phyloP scores from a whole-genome alignment of 495 filamentous ascomycete genomes.

The Trichoderma gamsii region DNA sequence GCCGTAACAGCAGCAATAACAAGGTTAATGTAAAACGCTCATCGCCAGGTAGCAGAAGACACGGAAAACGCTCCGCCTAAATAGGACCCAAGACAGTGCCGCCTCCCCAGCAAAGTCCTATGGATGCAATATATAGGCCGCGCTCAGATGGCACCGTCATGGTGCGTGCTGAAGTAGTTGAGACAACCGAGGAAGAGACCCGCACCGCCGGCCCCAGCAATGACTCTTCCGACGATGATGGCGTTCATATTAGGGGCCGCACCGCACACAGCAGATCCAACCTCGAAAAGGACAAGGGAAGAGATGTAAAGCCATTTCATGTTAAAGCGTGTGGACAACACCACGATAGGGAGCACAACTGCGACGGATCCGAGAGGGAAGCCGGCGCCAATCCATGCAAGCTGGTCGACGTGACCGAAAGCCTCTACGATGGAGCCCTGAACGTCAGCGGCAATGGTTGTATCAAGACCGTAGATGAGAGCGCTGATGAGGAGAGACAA shows the following conservation, averaged over 20 bases:
- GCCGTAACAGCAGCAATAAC: conserved; percentile 55
- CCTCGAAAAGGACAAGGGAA: conserved; percentile 46
- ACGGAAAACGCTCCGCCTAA: conserved; percentile 45
- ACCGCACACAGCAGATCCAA: conserved; percentile 43
- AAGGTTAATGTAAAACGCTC: conserved; percentile 75
- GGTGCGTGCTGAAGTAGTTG: conserved; percentile 30
- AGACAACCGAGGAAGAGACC: conserved; percentile 24
- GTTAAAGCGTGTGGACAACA: background rate
- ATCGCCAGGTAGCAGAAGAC: conserved; percentile 31
- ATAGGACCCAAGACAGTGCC: conserved; percentile 26
- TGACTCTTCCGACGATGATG: conserved; percentile 43
- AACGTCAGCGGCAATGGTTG: too few relatives aligned
- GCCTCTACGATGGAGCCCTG: too few relatives aligned
- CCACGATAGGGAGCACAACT: background rate
- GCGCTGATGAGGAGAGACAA: too few relatives aligned
- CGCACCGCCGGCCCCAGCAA: conserved; percentile 39
- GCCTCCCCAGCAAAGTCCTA: conserved; percentile 25
- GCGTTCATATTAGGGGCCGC: conserved; percentile 39
- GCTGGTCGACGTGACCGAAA: background rate
- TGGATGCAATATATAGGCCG: conserved; percentile 37
- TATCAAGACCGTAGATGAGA: too few relatives aligned
- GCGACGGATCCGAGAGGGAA: background rate
- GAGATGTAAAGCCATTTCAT: conserved; percentile 38
- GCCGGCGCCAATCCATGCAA: background rate
- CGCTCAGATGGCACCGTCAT: conserved; percentile 34